Evolutionary conservation across 2,329 filamentous ascomycete species (phyloP), one percentile per base, ranked within the genome.

Genomic region (Thyridium curvatum): DNA sequence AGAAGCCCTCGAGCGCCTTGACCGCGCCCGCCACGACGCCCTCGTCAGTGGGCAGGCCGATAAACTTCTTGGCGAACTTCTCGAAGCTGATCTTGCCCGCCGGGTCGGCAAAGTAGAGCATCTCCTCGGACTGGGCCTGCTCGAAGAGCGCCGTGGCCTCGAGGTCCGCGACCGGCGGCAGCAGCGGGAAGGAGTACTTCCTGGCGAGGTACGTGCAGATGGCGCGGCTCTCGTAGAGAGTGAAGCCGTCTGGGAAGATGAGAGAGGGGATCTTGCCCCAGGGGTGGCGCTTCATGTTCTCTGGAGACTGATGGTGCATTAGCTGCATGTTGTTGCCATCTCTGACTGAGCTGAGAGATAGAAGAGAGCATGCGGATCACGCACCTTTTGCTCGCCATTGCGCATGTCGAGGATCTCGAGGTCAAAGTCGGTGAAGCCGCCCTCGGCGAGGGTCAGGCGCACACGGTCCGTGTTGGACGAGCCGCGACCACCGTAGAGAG

Each of bases 201-300:
- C 18, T 60, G 10, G 65, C 52, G 41, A 71, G 60, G 49, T 68
- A 67, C 51, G 64, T 64, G 62, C 61, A 67, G 48, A 71, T 70
- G 37, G 62, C 59, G 29, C 65, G 66, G 48, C 63, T 68, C 50
- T 71, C 66, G 47, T 66, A 65, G 39, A 71, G 58, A 36, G 56
- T 66, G 50, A 69, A 68, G 1, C 62, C 62, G 4, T 60, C 53
- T 12, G 62, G 47, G 44, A 60, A 65, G 35, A 49, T 52, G 32
- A 69, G 43, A n/a, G 47, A 52, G 30, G 65, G 64, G 21, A 66
- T 47, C 52, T 66, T 66, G 16, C 62, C 64, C 58, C 60, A 65
- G 3, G 63, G 64, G 47, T 68, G 59, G 42, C 60, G 63, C 40
- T 54, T 48, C 47, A 56, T 43, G 46, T 65, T 41, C 46, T 62